Evolutionary conservation across 75 land plant species (phyloP).

Genomic region (Gnetum montanum): DNA sequence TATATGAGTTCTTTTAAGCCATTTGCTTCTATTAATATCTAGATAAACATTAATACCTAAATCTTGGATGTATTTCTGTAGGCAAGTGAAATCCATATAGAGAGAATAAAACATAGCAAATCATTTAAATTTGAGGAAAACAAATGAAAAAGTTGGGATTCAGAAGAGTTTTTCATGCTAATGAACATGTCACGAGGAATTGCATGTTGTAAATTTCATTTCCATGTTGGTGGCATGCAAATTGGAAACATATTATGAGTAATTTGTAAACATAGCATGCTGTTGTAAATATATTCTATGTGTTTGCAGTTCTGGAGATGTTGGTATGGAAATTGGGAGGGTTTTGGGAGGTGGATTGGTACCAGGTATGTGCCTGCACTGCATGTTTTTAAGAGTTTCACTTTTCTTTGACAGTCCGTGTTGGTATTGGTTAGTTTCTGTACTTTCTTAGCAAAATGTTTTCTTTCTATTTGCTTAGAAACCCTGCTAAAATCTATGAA

Average conservation of each 20-base stretch:
- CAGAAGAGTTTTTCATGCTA: background rate
- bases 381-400: background rate
- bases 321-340: constrained; percentile 73
- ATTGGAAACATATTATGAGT: background rate
- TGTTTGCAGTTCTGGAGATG: constrained; percentile 48
- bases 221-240: background rate
- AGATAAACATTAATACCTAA: too few species aligned
- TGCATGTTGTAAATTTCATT: background rate
- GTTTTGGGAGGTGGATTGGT: constrained; percentile 95
- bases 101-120: too few species aligned
- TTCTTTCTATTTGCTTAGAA: too few species aligned
- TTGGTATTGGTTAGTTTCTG: background rate
- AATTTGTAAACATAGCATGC: background rate
- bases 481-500: too few species aligned
- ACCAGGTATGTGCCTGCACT: constrained; percentile 42
- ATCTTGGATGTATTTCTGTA: too few species aligned
- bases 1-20: too few species aligned
- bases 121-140: background rate
- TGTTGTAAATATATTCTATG: background rate
- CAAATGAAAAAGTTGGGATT: background rate
- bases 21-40: too few species aligned
- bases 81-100: too few species aligned
- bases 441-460: too few species aligned
- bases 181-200: background rate
- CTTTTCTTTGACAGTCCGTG: background rate